Percentiles rank a stretch among this genome's conserved stretches.
Conservation (phyloP, 169 alveolate species). For the Plasmodium vinckei region DNA sequence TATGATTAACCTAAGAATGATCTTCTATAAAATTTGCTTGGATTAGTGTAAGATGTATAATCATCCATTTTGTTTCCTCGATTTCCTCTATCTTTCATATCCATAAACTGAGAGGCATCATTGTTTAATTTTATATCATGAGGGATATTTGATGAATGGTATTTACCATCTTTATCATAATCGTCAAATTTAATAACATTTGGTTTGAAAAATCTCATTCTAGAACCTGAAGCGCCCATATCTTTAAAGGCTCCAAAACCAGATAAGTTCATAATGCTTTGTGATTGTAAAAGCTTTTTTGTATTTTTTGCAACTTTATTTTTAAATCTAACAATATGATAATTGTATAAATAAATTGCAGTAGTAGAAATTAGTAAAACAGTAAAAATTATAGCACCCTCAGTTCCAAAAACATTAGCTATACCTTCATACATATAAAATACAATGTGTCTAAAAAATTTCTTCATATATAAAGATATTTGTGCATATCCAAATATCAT, state of each 20-base stretch:
- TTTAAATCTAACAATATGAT: constrained; percentile 64
- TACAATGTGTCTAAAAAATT: constrained; percentile 64
- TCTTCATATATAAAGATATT: constrained; percentile 34
- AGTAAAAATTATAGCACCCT: constrained; percentile 65
- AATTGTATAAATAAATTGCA: constrained; percentile 59
- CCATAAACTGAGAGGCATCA: constrained; percentile 55
- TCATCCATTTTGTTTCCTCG: constrained; percentile 51
- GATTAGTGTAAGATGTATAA: constrained; percentile 32
- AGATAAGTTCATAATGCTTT: constrained; percentile 59
- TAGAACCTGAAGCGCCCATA: constrained; percentile 5
- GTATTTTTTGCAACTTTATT: constrained; percentile 63
- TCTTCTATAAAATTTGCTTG: constrained; percentile 61
- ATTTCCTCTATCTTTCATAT: constrained; percentile 21
- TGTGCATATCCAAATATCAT: constrained; percentile 76
- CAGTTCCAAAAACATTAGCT: constrained; percentile 76
- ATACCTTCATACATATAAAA: constrained; percentile 73
- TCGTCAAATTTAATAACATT: constrained; percentile 34
- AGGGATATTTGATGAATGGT: constrained; percentile 30
- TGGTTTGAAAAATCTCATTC: constrained; percentile 57
- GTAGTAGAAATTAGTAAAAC: constrained; percentile 42
- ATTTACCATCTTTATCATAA: constrained; percentile 52
- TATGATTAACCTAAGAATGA: constrained; percentile 26
- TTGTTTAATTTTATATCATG: constrained; percentile 56
- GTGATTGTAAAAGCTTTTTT: constrained; percentile 59
- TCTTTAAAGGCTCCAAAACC: constrained; percentile 43